Base-by-base conservation (phyloP, 164 flowering plant genomes). In the Dillenia suffruticosa region DNA sequence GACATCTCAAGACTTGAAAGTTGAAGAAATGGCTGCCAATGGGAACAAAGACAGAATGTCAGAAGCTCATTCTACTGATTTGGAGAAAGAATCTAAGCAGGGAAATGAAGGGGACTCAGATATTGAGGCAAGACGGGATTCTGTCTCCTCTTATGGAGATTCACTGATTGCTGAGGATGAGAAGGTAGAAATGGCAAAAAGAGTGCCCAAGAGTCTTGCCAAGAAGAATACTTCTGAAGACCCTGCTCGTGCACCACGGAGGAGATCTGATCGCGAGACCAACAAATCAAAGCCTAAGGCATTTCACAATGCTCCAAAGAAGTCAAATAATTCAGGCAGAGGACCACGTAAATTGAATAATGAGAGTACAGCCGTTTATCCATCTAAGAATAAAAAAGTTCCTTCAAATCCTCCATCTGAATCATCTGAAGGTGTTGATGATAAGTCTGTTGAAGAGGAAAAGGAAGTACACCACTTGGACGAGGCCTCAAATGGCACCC, bases 61-160 rank as follows among this genome's bases (percentile, higher is more conserved):
- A 60, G 80, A 76, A 56, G 76, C 74, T 55, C 50, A 56, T 59
- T 74, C 75, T 49, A 68, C 68, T 78, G 87, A 79, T 66, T 44
- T 77, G 67, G 88, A 81, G 44, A 88, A 63, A 52, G 84, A 78
- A 53, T 5, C 63, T 32, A 74, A 59, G 49, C 73, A 65, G 56
- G 81, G 65, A n/a, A 83, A 81, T 65, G 92, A 77, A 59, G 90
- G 74, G 24, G 85, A 72, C 43, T 89, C 93, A 40, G 96, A 91
- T 68, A 60, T 76, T 56, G 97, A 84, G 56, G 78, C 88, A 9
- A 64, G 56, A 22, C 83, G 69, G 66, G 95, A 82, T 71, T 84
- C 87, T 4, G 74, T 73, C 53, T 84, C 93, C 17, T 88, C 96
- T 57, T 83, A 76, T 61, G 92, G 81, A 12, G 97, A 84, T 76